Evolutionary conservation across 202 grass and related monocot species (phyloP).

Genomic region (Saccharum hybrid): DNA sequence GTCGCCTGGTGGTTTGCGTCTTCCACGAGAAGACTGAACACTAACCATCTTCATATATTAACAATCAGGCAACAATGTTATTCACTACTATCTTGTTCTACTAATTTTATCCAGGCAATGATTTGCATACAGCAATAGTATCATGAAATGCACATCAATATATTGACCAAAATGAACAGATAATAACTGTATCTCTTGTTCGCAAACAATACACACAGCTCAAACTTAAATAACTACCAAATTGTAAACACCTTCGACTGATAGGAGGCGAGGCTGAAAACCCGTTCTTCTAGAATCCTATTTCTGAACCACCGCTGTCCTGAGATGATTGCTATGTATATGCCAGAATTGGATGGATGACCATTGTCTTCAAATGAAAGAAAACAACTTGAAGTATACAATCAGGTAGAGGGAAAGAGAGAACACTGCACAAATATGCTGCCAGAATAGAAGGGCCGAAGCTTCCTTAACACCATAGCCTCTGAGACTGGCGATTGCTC

Average conservation of each 20-base stretch:
- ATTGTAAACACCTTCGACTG: constrained; percentile 36
- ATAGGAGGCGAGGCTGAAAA: constrained; percentile 1
- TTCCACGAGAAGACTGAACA: background rate
- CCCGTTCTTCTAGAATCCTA: constrained; percentile 18
- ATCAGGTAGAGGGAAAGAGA: constrained; percentile 85
- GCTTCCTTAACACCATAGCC: constrained; percentile 85
- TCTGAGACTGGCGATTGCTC: constrained; percentile 77
- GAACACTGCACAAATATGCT: constrained; percentile 78
- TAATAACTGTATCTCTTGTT: constrained; percentile 16
- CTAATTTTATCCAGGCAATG: background rate
- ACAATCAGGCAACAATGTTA: background rate
- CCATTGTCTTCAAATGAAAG: constrained; percentile 52
- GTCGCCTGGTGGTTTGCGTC: background rate
- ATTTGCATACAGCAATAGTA: background rate
- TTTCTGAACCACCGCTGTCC: background rate
- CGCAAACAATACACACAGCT: constrained; percentile 18
- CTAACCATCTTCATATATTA: background rate
- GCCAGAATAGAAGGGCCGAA: constrained; percentile 80
- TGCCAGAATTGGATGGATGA: background rate
- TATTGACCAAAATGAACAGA: constrained; percentile 26
- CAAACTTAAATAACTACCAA: constrained; percentile 36
- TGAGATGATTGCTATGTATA: constrained; percentile 15
- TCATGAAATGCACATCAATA: constrained; percentile 29
- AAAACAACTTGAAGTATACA: constrained; percentile 69
- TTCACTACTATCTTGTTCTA: background rate